Base-by-base conservation (phyloP, 306 rosid genomes). In the Rosa rugosa region DNA sequence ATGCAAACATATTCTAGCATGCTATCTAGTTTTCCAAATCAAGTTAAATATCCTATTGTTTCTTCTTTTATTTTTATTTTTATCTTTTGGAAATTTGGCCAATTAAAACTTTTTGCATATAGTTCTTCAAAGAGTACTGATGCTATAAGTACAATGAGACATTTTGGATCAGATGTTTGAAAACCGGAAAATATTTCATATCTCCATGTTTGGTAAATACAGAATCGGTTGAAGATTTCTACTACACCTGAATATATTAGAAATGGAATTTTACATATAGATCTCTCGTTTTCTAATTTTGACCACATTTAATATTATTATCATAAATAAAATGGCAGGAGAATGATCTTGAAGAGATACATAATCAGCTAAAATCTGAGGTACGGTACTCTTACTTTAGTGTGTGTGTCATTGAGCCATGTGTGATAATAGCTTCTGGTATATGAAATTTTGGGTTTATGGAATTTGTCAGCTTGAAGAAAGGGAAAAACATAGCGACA, bases 351-450 rank as follows among this genome's bases (percentile, higher is more conserved):
- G 84, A 68, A 80, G 91, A 90, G 78, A 62, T 78, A 12, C 86
- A 91, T 80, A 85, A 83, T 41, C 73, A 89, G 50, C 89, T 94
- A 75, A 73, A 80, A 66, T 83, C 85, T 13, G 85, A 94, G 98
- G 98, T 91, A 7, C 51, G n/a, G 22, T 51, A 7, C 63, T n/a
- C 5, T 17, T 5, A 11, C 20, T 27, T 5, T 2, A 4, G 67
- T 62, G 8, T 11, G 38, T 25, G 12, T 18, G 56, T 51, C 57
- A 51, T 5, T 16, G 20, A 51, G 57, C 57, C 57, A 11, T 60
- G 67, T 34, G 42, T 63, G 22, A 31, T 64, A 16, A 13, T 34
- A 14, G 69, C 69, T 13, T 14, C 69, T 31, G 22, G 6, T 4
- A 23, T 11, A 10, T 57, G 23, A 57, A 6, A 6, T 67, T 0